Evolutionary conservation across 2,329 filamentous ascomycete species (phyloP), one percentile per base, ranked within the genome.

Genomic region (Pyricularia pennisetigena): DNA sequence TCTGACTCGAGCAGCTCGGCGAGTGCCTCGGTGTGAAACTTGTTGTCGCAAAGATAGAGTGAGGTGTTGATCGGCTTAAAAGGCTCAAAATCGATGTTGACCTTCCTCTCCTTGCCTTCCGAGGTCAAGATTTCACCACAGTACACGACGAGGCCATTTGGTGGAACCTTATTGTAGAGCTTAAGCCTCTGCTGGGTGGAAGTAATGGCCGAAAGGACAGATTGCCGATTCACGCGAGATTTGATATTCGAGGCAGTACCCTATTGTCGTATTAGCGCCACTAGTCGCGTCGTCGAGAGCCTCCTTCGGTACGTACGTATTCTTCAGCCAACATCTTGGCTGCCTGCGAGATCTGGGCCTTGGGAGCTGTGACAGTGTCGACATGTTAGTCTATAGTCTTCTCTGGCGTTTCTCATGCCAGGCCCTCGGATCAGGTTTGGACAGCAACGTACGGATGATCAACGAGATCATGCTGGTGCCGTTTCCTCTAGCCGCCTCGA

Each of bases 261-360:
- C 93, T 95, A 20, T 62, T 61, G 28, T 62, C 57, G 59, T 20
- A 28, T 62, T 62, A 62, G 59, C 70, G 68, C 65, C 64, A 65
- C 29, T 69, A 28, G 64, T 16, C 24, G 65, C 65, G 16, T 59
- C 16, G 6, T 24, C 29, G 41, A 49, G 26, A 49, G 41, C 26
- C n/a, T 10, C 16, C 61, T 16, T 64, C 66, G 41, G 64, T 68
- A 82, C 91, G 73, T 86, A 95, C 92, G 78, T 95, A 97, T 92
- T 97, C 94, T 97, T 99, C 95, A 84, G 96, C 96, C 90, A 99
- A 91, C 95, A 99, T 99, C 87, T 98, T 98, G 70, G 95, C 92
- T 68, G 92, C 91, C 76, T 94, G 90, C 64, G 95, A 98, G 72
- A 99, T 88, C 83, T 99, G 95, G 81, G 97, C 94, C 88, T 99